A percentile compares a stretch with the other conserved stretches of the same genome.
These are phyloP conservation scores for Neoboletus brunneissimus DNA, from an alignment of 768 basidiomycete species.

Conservation along the genomic window DNA sequence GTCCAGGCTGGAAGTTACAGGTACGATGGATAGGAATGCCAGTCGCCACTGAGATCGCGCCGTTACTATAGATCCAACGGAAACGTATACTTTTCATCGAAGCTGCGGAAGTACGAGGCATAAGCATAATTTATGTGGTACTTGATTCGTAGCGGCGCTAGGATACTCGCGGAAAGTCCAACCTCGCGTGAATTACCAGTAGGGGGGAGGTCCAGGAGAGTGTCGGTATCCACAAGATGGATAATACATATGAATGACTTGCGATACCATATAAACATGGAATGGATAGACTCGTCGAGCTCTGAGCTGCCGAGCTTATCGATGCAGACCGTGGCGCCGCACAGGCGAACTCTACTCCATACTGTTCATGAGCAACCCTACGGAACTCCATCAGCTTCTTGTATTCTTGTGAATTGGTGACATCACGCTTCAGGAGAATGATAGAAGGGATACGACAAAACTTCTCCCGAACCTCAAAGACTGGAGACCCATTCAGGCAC, in stretches of 20 bases:
- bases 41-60: not conserved
- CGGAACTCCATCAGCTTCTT: no score
- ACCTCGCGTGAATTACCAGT: conserved; percentile 14
- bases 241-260: conserved; percentile 12
- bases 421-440: no score
- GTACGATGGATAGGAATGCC: not conserved
- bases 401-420: no score
- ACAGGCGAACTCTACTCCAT: no score
- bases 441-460: no score
- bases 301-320: no score
- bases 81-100: not conserved
- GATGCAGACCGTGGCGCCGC: no score
- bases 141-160: conserved; percentile 13
- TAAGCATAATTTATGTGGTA: no score
- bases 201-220: not conserved
- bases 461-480: no score
- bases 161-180: conserved; percentile 8
- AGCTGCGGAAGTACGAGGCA: not conserved
- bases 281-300: no score
- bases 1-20: not conserved
- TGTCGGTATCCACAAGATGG: conserved; percentile 5
- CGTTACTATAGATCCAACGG: not conserved
- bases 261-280: conserved; percentile 12
- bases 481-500: no score
- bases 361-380: no score